These are phyloP conservation scores for Oryza officinalis DNA, from an alignment of 176 grass and related monocot species.

Conservation along the genomic window DNA sequence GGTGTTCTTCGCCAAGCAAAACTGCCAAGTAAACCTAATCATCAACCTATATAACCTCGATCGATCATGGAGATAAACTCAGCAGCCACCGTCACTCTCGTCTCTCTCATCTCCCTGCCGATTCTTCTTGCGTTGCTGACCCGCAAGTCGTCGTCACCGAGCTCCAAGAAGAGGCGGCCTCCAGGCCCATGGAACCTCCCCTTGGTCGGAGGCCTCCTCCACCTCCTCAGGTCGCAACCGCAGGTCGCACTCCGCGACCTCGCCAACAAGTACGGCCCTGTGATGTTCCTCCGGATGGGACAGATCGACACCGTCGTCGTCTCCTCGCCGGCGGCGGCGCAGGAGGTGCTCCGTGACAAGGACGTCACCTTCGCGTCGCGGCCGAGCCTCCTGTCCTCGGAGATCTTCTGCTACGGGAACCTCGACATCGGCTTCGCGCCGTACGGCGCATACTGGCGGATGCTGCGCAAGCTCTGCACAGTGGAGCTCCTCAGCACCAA, in stretches of 20 bases:
- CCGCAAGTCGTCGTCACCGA: neutral
- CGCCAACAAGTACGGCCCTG: constrained; percentile 17
- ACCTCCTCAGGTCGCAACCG: constrained; percentile 1
- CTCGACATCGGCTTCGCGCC: constrained; percentile 36
- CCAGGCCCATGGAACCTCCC: constrained; percentile 41
- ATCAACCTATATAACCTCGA: neutral
- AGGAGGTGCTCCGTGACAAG: constrained; percentile 37
- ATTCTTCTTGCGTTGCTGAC: too few relatives aligned
- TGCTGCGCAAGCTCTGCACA: constrained; percentile 38
- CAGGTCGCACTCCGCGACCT: neutral
- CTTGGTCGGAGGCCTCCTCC: constrained; percentile 40
- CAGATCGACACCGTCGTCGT: constrained; percentile 33
- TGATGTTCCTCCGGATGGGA: constrained; percentile 47
- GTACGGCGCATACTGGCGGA: constrained; percentile 40
- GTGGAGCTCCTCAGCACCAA: constrained; percentile 34
- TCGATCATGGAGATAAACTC: neutral
- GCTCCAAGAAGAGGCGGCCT: neutral
- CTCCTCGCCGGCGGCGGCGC: constrained; percentile 30
- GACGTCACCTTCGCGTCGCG: constrained; percentile 15
- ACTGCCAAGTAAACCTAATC: neutral
- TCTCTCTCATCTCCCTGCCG: neutral
- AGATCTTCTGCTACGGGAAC: constrained; percentile 11
- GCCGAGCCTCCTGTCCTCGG: too few relatives aligned
- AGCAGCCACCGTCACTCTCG: neutral
- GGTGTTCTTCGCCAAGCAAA: neutral